Conservation (phyloP, 495 filamentous ascomycete genomes). For the Sporormia fimetaria region DNA sequence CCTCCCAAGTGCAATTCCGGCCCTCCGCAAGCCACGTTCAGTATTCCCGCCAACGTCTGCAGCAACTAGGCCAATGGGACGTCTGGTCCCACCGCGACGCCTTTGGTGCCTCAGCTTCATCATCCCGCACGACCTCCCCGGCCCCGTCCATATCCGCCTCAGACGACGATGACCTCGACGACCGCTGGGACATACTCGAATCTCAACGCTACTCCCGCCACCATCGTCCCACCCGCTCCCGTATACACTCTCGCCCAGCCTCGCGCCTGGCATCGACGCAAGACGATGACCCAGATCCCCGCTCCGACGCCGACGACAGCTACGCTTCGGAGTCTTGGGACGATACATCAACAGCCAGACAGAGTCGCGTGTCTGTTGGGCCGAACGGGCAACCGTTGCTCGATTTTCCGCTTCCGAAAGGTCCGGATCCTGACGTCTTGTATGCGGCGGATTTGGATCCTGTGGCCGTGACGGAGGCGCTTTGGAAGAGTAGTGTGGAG, state of each 20-base stretch:
- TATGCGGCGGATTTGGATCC: constrained; percentile 9
- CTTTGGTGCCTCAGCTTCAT: constrained; percentile 14
- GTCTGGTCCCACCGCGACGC: constrained; percentile 17
- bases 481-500: constrained; percentile 15
- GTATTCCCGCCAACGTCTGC: constrained; percentile 7
- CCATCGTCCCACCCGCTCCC: constrained; percentile 1
- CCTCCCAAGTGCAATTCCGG: constrained; percentile 20
- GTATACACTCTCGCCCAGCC: constrained; percentile 1
- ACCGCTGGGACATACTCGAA: constrained; percentile 18
- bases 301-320: constrained; percentile 15
- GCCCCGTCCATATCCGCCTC: constrained; percentile 9
- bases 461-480: constrained; percentile 4
- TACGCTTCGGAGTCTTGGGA: constrained; percentile 1
- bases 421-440: constrained; percentile 18
- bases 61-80: constrained; percentile 19
- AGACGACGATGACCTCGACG: constrained; percentile 17
- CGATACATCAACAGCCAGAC: constrained; percentile 1
- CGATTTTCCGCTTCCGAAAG: constrained; percentile 22
- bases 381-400: constrained; percentile 18
- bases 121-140: constrained; percentile 11
- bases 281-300: constrained; percentile 13
- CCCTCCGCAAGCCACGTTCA: constrained; percentile 5
- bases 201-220: not conserved
- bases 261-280: too few relatives aligned
- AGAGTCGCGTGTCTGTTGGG: constrained; percentile 9